These are phyloP conservation scores for Cucumis melo DNA, from an alignment of 306 rosid genomes.

Conservation along the genomic window DNA sequence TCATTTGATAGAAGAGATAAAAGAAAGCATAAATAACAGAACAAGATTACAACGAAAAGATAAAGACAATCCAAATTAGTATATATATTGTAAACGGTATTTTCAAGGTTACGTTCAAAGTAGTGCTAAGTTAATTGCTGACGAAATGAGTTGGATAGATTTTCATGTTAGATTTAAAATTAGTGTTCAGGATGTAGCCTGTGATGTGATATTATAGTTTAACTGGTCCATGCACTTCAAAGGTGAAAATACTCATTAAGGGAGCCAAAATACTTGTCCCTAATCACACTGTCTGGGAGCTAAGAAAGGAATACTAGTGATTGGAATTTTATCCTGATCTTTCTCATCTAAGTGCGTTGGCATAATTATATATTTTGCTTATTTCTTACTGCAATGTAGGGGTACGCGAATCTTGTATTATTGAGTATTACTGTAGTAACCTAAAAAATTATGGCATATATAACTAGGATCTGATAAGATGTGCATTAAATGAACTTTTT, in stretches of 20 bases:
- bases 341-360: neutral
- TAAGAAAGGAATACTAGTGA: neutral
- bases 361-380: neutral
- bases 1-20: too few species aligned
- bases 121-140: neutral
- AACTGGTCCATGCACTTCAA: neutral
- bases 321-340: neutral
- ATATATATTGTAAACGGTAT: neutral
- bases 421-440: neutral
- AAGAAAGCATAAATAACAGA: too few species aligned
- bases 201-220: neutral
- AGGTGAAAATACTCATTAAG: neutral
- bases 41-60: too few species aligned
- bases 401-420: neutral
- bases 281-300: neutral
- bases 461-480: neutral
- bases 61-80: too few species aligned
- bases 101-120: neutral
- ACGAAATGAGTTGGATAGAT: neutral
- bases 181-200: neutral
- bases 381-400: neutral
- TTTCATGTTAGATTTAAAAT: neutral
- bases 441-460: neutral
- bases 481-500: neutral
- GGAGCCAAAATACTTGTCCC: neutral